Conservation (phyloP, 352 stramenopile species). For the Phytopythium litorale region DNA sequence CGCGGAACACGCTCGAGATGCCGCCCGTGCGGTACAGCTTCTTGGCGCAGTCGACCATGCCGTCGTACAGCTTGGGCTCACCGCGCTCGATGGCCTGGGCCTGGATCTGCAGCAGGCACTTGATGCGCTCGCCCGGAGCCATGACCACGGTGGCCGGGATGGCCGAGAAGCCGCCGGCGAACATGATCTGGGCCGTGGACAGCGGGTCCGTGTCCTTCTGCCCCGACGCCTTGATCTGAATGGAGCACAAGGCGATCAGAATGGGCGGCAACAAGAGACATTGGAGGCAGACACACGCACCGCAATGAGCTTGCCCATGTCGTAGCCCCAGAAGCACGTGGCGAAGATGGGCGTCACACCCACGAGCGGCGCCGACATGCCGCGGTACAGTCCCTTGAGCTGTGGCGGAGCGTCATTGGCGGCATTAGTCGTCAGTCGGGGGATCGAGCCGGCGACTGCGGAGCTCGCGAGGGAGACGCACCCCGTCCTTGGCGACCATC, state of each 20-base stretch:
- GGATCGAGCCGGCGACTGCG: not conserved
- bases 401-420: slow-evolving; percentile 20
- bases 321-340: slow-evolving; percentile 97
- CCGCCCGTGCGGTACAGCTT: slow-evolving; percentile 92
- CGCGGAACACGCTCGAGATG: slow-evolving; percentile 92
- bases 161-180: slow-evolving; percentile 88
- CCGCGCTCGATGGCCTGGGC: slow-evolving; percentile 74
- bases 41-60: slow-evolving; percentile 94
- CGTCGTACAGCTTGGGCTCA: slow-evolving; percentile 88
- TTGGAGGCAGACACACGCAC: slow-evolving; percentile 30
- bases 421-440: slow-evolving; percentile 5
- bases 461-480: slow-evolving; percentile 25
- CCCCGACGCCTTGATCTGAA: slow-evolving; percentile 53
- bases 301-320: slow-evolving; percentile 93
- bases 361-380: slow-evolving; percentile 94
- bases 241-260: too few species aligned
- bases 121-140: slow-evolving; percentile 96
- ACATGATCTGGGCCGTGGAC: slow-evolving; percentile 85
- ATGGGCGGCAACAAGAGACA: too few species aligned
- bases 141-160: slow-evolving; percentile 91
- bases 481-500: slow-evolving; percentile 91
- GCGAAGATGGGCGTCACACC: slow-evolving; percentile 96
- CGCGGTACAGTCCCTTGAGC: slow-evolving; percentile 89
- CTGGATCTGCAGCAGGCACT: slow-evolving; percentile 95
- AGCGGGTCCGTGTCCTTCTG: slow-evolving; percentile 59